Percentiles rank a stretch among this genome's conserved stretches.
phyloP scores from a whole-genome alignment of 208 protist species.

The Trypanosoma scelopori region DNA sequence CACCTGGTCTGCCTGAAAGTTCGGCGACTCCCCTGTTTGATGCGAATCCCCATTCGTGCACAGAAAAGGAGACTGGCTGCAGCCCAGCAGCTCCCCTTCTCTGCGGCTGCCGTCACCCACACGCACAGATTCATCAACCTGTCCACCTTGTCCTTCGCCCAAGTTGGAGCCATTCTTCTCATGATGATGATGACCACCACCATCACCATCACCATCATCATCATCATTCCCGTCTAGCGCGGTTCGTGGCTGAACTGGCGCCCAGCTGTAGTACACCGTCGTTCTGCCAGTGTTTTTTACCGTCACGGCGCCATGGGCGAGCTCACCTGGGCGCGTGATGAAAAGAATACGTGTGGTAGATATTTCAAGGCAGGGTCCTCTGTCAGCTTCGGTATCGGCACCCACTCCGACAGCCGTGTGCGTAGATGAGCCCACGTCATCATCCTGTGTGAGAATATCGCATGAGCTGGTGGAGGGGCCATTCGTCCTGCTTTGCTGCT shows the following conservation, averaged over 20 bases:
- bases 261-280: conserved; percentile 85
- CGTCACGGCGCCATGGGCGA: conserved; percentile 52
- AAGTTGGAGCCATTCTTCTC: neutral
- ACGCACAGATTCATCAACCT: neutral
- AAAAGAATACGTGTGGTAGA: conserved; percentile 64
- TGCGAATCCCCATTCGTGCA: neutral
- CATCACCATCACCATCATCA: conserved; percentile 3
- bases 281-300: conserved; percentile 65
- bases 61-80: neutral
- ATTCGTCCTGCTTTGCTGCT: conserved; percentile 14
- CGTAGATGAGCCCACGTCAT: neutral
- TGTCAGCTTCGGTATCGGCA: neutral
- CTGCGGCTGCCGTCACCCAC: too few species aligned
- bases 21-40: neutral
- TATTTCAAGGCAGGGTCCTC: conserved; percentile 45
- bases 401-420: neutral
- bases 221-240: conserved; percentile 14
- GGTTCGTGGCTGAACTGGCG: conserved; percentile 25
- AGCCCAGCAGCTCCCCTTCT: neutral
- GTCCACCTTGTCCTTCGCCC: neutral
- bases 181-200: neutral
- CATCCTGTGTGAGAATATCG: neutral
- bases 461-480: neutral
- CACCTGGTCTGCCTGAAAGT: too few species aligned
- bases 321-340: conserved; percentile 40